Evolutionary conservation across 2,329 filamentous ascomycete species (phyloP).

Genomic region (Arthrobotrys sphaeroides): DNA sequence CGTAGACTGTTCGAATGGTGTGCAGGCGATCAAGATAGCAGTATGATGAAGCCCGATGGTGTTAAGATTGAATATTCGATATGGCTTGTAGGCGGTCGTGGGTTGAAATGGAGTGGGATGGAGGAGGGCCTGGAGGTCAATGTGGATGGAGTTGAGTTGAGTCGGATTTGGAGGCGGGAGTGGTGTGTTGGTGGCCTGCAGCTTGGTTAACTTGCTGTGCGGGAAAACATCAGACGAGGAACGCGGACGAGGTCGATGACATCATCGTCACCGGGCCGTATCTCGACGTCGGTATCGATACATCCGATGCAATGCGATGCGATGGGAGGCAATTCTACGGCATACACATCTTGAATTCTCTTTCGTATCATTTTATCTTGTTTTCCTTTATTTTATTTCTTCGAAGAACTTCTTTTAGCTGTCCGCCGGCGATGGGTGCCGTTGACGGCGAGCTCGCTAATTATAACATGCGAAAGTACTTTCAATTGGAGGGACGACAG

Average conservation of each 20-base stretch:
- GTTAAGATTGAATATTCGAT: no score
- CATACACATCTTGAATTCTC: no score
- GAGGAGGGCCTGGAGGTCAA: background rate
- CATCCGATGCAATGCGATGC: no score
- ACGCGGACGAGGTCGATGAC: background rate
- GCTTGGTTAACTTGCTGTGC: background rate
- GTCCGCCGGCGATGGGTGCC: no score
- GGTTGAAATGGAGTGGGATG: background rate
- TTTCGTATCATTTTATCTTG: no score
- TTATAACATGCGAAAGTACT: no score
- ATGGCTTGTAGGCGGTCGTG: no score
- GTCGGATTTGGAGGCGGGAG: background rate
- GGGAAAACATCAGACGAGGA: constrained; percentile 24
- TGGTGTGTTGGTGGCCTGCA: constrained; percentile 42
- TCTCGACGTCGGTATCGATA: no score
- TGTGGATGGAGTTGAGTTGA: background rate
- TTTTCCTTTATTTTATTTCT: background rate
- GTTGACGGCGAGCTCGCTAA: no score
- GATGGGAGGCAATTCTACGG: no score
- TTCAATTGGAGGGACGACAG: background rate
- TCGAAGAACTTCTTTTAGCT: no score
- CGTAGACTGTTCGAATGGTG: background rate
- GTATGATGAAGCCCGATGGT: background rate
- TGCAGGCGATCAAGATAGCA: background rate
- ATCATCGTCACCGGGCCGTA: background rate